Base-by-base conservation (phyloP, 257 asterid genomes). In the Penstemon newberryi region DNA sequence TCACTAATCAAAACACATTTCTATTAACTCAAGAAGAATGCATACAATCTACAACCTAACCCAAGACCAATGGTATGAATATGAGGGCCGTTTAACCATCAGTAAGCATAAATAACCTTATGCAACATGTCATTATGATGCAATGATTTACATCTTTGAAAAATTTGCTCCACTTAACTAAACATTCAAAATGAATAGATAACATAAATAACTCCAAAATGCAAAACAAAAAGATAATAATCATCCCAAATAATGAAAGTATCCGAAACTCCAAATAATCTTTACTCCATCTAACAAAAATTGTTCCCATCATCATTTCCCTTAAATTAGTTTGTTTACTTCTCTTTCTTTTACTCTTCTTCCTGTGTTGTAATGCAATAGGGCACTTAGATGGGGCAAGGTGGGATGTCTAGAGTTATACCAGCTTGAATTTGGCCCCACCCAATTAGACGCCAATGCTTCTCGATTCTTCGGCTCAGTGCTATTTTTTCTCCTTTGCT, bases 351-450 rank as follows among this genome's bases (percentile, higher is more conserved):
- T 9, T 49, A 73, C 37, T 6, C 50, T 63, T 72, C 63, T 37
- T 51, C 33, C 33, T 25, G 33, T 25, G 33, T 40, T 70, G 78
- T 45, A 60, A 60, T 40, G 51, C 72, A 69, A 62, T 56, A 8
- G 43, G 70, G 74, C 77, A 72, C 69, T 85, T 74, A 83, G 73
- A 89, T 62, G 65, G 97, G 90, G 83, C 88, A 84, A 56, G 93
- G 95, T 38, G 97, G 97, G 47, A 94, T 85, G 3, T 94, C 96
- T 4, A 94, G 91, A 62, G 96, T 94, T 64, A 74, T 86, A 33
- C 99, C 99, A 36, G 96, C 97, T 69, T 86, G 95, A 57, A 94
- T 94, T 63, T 85, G 91, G 66, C 99, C 97, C 99, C 97, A 94
- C 6, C 99, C 99, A 25, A 94, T 94, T 62, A 94, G 90, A 67